phyloP scores from a whole-genome alignment of 441 rosid species.

The Gossypium davidsonii region DNA sequence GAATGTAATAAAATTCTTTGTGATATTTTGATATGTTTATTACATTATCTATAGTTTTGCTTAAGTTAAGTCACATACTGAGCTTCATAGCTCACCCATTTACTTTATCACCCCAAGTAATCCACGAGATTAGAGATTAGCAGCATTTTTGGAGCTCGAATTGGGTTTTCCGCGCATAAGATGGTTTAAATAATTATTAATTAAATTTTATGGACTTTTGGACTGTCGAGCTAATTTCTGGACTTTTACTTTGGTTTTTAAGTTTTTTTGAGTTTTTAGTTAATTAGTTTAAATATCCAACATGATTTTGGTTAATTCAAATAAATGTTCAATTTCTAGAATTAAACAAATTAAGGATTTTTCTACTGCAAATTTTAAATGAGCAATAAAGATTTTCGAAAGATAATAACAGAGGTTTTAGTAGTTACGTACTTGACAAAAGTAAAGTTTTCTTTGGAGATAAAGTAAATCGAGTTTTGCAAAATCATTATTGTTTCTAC shows the following conservation, averaged over 20 bases:
- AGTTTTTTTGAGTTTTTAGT: too few species aligned
- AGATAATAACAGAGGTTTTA: not conserved
- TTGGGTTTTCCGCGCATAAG: not conserved
- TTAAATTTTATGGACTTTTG: not conserved
- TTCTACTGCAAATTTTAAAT: not conserved
- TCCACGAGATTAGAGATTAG: not conserved
- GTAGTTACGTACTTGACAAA: not conserved
- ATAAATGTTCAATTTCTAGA: not conserved
- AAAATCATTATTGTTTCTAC: not conserved
- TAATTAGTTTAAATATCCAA: not conserved
- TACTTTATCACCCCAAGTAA: not conserved
- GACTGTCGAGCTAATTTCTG: not conserved
- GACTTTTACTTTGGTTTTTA: not conserved
- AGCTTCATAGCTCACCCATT: not conserved
- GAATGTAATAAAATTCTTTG: not conserved
- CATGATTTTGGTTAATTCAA: not conserved
- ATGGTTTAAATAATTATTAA: too few species aligned
- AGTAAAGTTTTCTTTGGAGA: not conserved
- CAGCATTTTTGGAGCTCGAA: not conserved
- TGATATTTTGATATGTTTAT: not conserved
- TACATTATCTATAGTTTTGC: not conserved
- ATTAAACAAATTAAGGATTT: not conserved
- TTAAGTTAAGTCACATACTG: not conserved
- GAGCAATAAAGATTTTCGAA: too few species aligned
- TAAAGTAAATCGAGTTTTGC: not conserved